These are phyloP conservation scores for Suaeda aralocaspica DNA, from an alignment of 148 eudicot genomes.

Conservation along the genomic window DNA sequence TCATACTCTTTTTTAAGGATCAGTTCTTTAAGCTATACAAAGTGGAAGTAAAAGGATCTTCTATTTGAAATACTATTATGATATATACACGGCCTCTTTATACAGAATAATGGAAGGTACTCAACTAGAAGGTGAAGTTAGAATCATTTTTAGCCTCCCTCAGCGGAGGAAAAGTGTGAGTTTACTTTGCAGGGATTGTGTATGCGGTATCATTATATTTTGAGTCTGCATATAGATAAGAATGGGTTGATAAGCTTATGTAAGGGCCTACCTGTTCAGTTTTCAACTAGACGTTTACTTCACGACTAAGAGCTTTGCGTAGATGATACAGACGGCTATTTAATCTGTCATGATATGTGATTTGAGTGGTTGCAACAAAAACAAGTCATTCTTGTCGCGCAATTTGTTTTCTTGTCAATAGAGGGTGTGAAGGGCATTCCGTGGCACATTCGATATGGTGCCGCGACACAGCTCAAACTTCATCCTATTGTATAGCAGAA, in stretches of 20 bases:
- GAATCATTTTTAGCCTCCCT: conserved; percentile 40
- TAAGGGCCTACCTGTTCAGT: not conserved
- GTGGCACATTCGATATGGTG: conserved; percentile 51
- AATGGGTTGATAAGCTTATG: not conserved
- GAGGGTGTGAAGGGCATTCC: conserved; percentile 43
- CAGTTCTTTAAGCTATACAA: not conserved
- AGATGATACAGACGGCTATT: not conserved
- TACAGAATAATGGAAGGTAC: conserved; percentile 51
- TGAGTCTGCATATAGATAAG: no score
- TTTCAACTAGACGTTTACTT: not conserved
- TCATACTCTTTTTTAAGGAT: not conserved
- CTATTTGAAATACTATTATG: no score
- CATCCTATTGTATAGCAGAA: conserved; percentile 49
- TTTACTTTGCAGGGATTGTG: not conserved
- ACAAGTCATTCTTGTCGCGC: not conserved
- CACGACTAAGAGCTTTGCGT: not conserved
- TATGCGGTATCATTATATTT: no score
- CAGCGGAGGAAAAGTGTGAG: conserved; percentile 60
- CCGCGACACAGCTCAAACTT: conserved; percentile 42
- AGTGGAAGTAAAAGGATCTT: not conserved
- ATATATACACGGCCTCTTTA: not conserved
- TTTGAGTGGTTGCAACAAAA: not conserved
- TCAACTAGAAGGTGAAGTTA: conserved; percentile 36
- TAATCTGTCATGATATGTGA: not conserved
- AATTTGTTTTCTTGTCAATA: not conserved